Conservation (phyloP, 1,284 basidiomycete genomes). For the Vanrija pseudolonga region DNA sequence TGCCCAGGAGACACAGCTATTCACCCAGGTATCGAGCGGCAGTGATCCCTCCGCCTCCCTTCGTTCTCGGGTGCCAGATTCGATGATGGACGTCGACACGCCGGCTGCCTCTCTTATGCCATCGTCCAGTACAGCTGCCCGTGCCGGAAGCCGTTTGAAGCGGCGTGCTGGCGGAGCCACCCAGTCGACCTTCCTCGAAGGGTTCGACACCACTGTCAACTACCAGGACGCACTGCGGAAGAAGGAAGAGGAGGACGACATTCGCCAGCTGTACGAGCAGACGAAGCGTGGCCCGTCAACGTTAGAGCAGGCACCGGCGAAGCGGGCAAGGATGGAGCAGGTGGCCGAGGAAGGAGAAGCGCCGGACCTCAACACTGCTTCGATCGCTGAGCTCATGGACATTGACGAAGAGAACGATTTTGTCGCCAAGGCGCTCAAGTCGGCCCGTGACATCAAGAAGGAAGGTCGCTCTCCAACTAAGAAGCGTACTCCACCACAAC, state of each 20-base stretch:
- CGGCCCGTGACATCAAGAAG: slow-evolving; percentile 3
- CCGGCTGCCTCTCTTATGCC: not conserved
- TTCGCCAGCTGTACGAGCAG: slow-evolving; percentile 38
- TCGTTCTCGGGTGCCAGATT: slow-evolving; percentile 10
- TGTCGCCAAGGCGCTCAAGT: slow-evolving; percentile 4
- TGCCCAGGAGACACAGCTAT: slow-evolving; percentile 9
- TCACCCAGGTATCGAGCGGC: not conserved
- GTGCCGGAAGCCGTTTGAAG: slow-evolving; percentile 8
- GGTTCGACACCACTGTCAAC: slow-evolving; percentile 16
- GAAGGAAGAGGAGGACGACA: slow-evolving; percentile 29
- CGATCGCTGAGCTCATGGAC: slow-evolving; percentile 19
- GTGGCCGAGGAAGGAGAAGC: not conserved
- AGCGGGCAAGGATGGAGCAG: slow-evolving; percentile 4
- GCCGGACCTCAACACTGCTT: too few relatives aligned
- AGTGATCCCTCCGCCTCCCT: not conserved
- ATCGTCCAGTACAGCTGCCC: not conserved
- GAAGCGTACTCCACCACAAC: not conserved
- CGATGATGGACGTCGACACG: slow-evolving; percentile 16
- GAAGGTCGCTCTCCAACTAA: slow-evolving; percentile 1
- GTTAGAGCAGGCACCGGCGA: slow-evolving; percentile 9
- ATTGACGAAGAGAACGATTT: slow-evolving; percentile 27
- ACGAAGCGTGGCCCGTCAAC: slow-evolving; percentile 19
- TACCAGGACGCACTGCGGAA: slow-evolving; percentile 21
- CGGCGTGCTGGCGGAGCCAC: slow-evolving; percentile 18
- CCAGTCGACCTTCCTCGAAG: slow-evolving; percentile 16